Evolutionary conservation across 306 rosid species (phyloP).

Genomic region (Corylus avellana): DNA sequence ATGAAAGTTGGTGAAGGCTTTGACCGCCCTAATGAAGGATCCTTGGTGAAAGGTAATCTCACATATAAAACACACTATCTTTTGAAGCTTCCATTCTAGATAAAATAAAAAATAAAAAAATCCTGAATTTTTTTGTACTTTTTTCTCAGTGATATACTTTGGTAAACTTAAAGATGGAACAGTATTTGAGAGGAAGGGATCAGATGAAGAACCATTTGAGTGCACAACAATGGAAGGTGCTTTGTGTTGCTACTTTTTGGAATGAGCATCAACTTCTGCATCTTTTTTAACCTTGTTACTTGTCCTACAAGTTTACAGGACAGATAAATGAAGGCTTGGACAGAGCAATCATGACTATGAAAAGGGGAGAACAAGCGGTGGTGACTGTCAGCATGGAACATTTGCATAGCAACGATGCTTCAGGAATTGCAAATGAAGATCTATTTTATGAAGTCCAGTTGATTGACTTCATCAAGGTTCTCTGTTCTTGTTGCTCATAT

Average conservation of each 20-base stretch:
- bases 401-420: slow-evolving; percentile 26
- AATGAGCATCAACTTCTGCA: slow-evolving; percentile 3
- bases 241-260: slow-evolving; percentile 1
- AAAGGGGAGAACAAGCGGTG: slow-evolving; percentile 53
- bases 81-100: not conserved
- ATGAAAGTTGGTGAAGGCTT: slow-evolving; percentile 50
- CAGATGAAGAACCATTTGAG: slow-evolving; percentile 56
- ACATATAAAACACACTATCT: not conserved
- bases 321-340: slow-evolving; percentile 57
- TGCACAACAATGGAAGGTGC: slow-evolving; percentile 57
- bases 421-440: slow-evolving; percentile 17
- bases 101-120: not conserved
- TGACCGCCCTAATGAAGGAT: slow-evolving; percentile 64
- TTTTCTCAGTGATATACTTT: slow-evolving; percentile 45
- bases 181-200: slow-evolving; percentile 51
- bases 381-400: slow-evolving; percentile 46
- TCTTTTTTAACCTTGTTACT: not conserved
- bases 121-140: not conserved
- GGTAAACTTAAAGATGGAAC: slow-evolving; percentile 57
- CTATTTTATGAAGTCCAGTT: slow-evolving; percentile 51
- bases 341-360: slow-evolving; percentile 70
- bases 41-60: slow-evolving; percentile 56
- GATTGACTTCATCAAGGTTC: slow-evolving; percentile 63
- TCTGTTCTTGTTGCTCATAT: not conserved
- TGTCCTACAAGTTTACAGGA: slow-evolving; percentile 37